phyloP scores from a whole-genome alignment of 1,139 yeast genomes.

The Torulaspora pretoriensis region DNA sequence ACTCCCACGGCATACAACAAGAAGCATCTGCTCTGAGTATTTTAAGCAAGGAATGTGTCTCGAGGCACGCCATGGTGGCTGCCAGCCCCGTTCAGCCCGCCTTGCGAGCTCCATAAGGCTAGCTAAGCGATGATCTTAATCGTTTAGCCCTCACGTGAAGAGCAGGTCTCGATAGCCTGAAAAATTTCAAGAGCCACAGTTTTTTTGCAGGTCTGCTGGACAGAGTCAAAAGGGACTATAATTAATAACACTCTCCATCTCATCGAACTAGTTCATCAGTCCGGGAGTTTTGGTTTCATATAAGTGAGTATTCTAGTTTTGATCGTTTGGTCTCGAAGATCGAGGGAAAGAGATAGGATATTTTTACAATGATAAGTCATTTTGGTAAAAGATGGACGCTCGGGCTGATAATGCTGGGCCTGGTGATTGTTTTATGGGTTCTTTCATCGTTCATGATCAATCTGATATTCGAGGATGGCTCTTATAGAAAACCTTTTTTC shows the following conservation, averaged over 20 bases:
- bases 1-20: no score
- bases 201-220: neutral
- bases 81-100: no score
- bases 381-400: constrained; percentile 51
- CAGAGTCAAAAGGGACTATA: neutral
- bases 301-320: neutral
- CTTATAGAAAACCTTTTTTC: constrained; percentile 85
- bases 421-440: constrained; percentile 86
- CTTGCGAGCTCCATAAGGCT: no score
- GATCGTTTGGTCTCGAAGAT: neutral
- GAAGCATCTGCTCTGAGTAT: no score
- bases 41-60: no score
- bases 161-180: neutral
- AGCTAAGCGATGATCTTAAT: no score
- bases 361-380: constrained; percentile 12
- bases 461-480: constrained; percentile 60
- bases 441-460: constrained; percentile 76
- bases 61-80: no score
- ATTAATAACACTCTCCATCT: neutral
- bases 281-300: neutral
- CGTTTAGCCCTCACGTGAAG: neutral
- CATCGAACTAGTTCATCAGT: neutral
- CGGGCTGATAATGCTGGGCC: constrained; percentile 65
- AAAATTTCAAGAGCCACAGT: constrained; percentile 5
- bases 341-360: neutral